Percentiles rank a stretch among this genome's conserved stretches.
Evolutionary conservation across 257 asterid species (phyloP).

Genomic region (Nicotiana tabacum): DNA sequence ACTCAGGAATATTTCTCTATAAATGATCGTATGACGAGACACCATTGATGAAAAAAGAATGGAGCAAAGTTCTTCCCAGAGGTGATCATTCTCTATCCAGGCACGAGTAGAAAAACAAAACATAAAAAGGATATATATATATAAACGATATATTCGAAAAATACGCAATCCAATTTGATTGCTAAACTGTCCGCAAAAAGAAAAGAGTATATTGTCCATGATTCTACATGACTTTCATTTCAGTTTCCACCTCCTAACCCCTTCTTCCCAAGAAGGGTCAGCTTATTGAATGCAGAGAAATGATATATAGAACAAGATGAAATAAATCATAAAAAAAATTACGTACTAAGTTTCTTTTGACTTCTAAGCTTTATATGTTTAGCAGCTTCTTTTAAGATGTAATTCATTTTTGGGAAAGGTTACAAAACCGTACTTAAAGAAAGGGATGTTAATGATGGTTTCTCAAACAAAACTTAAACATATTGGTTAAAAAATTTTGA

Average conservation of each 20-base stretch:
- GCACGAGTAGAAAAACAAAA: background rate
- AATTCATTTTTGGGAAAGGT: background rate
- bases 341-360: background rate
- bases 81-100: background rate
- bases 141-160: background rate
- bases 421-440: background rate
- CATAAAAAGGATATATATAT: background rate
- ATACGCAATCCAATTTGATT: background rate
- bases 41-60: constrained; percentile 18
- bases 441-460: background rate
- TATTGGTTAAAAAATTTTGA: background rate
- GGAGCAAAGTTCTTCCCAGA: constrained; percentile 12
- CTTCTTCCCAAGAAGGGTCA: background rate
- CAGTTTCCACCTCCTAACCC: background rate
- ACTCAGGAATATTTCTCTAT: constrained; percentile 14
- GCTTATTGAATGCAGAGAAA: background rate
- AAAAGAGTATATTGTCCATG: background rate
- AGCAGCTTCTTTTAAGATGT: background rate
- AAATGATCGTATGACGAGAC: constrained; percentile 36
- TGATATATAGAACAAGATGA: background rate
- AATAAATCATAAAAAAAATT: background rate
- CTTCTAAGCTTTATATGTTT: background rate
- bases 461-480: background rate
- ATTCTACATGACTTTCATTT: background rate
- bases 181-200: background rate